Base-by-base conservation (phyloP, 208 protist genomes). In the Wallacemonas collosoma region DNA sequence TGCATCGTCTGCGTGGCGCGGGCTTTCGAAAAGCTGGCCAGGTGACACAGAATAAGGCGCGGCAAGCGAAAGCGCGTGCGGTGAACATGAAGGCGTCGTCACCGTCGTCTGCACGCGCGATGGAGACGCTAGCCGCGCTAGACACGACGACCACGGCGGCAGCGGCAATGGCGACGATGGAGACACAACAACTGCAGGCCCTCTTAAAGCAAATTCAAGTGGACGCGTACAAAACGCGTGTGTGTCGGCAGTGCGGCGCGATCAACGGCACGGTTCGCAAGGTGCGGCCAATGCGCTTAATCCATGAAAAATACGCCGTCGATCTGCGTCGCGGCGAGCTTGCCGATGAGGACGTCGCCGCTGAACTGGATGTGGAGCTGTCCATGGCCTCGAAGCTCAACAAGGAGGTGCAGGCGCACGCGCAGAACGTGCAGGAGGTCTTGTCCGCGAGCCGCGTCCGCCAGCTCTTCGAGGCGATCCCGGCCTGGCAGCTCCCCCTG, bases 211-310 rank as follows among this genome's bases (percentile, higher is more conserved):
- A 83, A 2, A 89, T 98, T 43, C 88, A 93, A 75, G 80, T 78
- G 17, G 93, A 97, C 65, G 93, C 93, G 45, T 94, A 93, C 76
- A 98, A 98, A 81, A 95, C 90, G 36, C 80, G 81, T 40, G 72
- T 93, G 12, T 99, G 98, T 79, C 80, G 95, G 2, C 81, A 98
- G 61, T 99, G 99, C 84, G 87, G 89, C 39, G 87, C 82, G 17
- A 11, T 94, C 15, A 99, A 99, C 82, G 98, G 98, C 41, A 87
- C 87, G 2, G 92, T 98, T 58, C 81, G 85, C 39, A 77, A 84
- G 15, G 82, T 95, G 62, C 84, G 86, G 35, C 89, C 90, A 56
- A 80, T 96, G 78, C 86, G 93, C 1, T 67, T 96, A 40, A 82
- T 94, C 9, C 88, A 96, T 61, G 86, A 93, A 67, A 96, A 91